Evolutionary conservation across 129 eudicot genomes (phyloP).

Genomic region (Pittosporum tobira): DNA sequence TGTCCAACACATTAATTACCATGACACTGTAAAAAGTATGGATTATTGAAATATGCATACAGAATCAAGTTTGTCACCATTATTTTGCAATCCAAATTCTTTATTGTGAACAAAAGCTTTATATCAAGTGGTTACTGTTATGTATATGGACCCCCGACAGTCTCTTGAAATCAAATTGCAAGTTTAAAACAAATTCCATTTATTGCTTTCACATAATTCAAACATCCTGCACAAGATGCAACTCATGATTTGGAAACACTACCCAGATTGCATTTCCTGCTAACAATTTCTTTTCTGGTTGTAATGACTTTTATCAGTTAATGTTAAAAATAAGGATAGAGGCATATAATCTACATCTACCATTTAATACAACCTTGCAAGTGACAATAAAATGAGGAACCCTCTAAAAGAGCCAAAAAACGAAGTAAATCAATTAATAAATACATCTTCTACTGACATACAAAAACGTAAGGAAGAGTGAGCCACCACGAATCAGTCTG

Average conservation of each 20-base stretch:
- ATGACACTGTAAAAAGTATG: not conserved
- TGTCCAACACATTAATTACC: not conserved
- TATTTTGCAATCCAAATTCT: not conserved
- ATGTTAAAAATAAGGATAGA: no score
- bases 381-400: not conserved
- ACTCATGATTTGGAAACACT: no score
- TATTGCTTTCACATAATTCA: no score
- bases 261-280: slow-evolving; percentile 6
- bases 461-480: slow-evolving; percentile 68
- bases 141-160: no score
- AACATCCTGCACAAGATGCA: no score
- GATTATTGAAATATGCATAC: not conserved
- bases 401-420: not conserved
- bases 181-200: no score
- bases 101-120: not conserved
- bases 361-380: not conserved
- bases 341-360: not conserved
- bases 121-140: not conserved
- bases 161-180: no score
- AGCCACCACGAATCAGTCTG: slow-evolving; percentile 57
- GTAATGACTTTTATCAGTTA: no score
- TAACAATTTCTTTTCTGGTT: not conserved
- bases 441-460: slow-evolving; percentile 24
- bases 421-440: not conserved
- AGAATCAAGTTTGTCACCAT: not conserved